These are phyloP conservation scores for Ophiostoma piceae DNA, from an alignment of 2,329 filamentous ascomycete genomes.

Conservation along the genomic window DNA sequence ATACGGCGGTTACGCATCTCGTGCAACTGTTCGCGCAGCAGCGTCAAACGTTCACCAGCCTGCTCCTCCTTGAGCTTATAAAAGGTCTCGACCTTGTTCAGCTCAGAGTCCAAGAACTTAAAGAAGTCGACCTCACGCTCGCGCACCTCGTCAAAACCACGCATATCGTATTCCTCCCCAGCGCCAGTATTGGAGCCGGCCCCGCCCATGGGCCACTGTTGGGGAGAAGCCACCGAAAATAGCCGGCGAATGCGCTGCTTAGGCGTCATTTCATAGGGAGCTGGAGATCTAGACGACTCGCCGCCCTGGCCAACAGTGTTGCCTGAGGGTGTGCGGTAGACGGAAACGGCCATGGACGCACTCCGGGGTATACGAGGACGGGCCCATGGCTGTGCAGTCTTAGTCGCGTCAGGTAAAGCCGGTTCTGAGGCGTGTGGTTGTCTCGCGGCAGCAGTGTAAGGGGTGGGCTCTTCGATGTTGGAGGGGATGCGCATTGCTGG, in stretches of 20 bases:
- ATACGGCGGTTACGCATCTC: slow-evolving; percentile 84
- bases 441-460: background rate
- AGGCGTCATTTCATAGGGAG: slow-evolving; percentile 20
- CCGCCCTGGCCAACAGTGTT: background rate
- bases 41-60: slow-evolving; percentile 63
- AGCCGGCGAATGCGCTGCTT: slow-evolving; percentile 36
- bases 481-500: slow-evolving; percentile 46
- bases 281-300: background rate
- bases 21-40: slow-evolving; percentile 78
- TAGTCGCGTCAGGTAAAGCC: slow-evolving; percentile 17
- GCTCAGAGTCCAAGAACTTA: slow-evolving; percentile 71
- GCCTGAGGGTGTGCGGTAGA: background rate
- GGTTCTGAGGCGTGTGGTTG: background rate
- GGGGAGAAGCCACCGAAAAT: slow-evolving; percentile 37
- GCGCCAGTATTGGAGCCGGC: slow-evolving; percentile 31
- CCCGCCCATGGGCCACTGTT: slow-evolving; percentile 14
- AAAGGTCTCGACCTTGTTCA: slow-evolving; percentile 88
- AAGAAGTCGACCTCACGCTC: slow-evolving; percentile 80
- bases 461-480: slow-evolving; percentile 29
- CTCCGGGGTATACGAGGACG: slow-evolving; percentile 28
- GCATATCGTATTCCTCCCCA: slow-evolving; percentile 35
- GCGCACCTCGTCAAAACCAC: slow-evolving; percentile 52
- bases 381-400: slow-evolving; percentile 27
- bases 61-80: slow-evolving; percentile 86
- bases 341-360: slow-evolving; percentile 32